A percentile compares a stretch with the other conserved stretches of the same genome.
Evolutionary conservation across 352 stramenopile genomes (phyloP).

Genomic region (Globisporangium irregulare): DNA sequence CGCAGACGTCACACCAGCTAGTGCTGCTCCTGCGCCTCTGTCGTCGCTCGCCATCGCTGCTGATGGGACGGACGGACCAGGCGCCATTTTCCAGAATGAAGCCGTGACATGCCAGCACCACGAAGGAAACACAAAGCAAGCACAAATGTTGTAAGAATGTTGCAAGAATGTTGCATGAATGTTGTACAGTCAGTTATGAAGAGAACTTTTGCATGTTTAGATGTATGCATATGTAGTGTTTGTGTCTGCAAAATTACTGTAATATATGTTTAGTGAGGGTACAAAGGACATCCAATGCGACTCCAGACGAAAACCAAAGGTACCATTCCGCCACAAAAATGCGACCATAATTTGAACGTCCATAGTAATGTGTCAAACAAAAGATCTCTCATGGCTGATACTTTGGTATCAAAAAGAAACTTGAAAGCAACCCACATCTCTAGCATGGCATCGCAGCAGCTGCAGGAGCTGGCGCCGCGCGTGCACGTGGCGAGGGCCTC

Average conservation of each 20-base stretch:
- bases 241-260: too few species aligned
- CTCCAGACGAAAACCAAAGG: not conserved
- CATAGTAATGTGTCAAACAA: not conserved
- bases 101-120: too few species aligned
- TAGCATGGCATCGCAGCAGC: not conserved
- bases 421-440: not conserved
- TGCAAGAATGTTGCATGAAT: too few species aligned
- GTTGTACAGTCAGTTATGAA: too few species aligned
- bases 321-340: not conserved
- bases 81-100: slow-evolving; percentile 1
- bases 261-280: too few species aligned
- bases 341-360: not conserved
- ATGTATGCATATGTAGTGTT: too few species aligned
- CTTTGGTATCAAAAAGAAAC: not conserved
- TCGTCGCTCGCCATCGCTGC: not conserved
- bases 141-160: too few species aligned
- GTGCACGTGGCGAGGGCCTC: slow-evolving; percentile 50
- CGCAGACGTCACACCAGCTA: not conserved
- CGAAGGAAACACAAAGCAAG: too few species aligned
- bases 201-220: too few species aligned
- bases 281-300: not conserved
- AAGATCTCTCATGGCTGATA: not conserved
- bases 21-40: not conserved
- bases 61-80: not conserved
- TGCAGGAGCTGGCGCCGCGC: slow-evolving; percentile 28